Evolutionary conservation across 148 eudicot species (phyloP).

Genomic region (Cornus kousa): DNA sequence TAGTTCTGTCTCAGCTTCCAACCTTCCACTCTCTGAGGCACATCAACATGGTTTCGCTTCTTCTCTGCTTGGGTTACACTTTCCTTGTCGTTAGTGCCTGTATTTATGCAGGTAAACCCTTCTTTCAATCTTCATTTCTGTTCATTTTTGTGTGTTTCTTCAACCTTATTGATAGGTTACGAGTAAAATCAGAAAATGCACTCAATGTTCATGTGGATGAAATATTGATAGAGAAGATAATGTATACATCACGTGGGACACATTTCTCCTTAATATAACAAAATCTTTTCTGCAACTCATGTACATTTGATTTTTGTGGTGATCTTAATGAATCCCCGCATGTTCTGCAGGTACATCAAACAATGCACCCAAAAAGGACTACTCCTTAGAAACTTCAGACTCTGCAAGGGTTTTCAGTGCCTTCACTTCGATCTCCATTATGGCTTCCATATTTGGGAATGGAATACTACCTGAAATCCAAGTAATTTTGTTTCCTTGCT

Average conservation of each 20-base stretch:
- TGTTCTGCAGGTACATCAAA: constrained; percentile 50
- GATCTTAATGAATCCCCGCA: not conserved
- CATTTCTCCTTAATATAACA: no score
- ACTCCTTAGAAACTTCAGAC: constrained; percentile 55
- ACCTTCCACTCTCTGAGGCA: constrained; percentile 93
- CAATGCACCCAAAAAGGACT: constrained; percentile 66
- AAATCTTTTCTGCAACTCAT: no score
- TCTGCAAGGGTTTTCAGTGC: constrained; percentile 59
- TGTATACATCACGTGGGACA: no score
- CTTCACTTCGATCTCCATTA: constrained; percentile 89
- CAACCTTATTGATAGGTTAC: not conserved
- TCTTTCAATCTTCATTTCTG: not conserved
- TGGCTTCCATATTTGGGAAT: constrained; percentile 90
- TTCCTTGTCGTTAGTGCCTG: constrained; percentile 76
- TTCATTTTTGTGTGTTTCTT: not conserved
- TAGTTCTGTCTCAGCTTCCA: constrained; percentile 89
- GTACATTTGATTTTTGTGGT: not conserved
- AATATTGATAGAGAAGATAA: not conserved
- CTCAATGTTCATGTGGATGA: not conserved
- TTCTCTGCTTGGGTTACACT: constrained; percentile 86
- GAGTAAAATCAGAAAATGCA: not conserved
- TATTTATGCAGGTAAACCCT: constrained; percentile 60
- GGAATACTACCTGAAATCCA: constrained; percentile 98
- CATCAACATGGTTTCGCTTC: constrained; percentile 70
- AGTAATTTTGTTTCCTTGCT: constrained; percentile 31